Conservation (phyloP, 192 early-diverging fungal genomes). For the Gaertneriomyces semiglobifer region DNA sequence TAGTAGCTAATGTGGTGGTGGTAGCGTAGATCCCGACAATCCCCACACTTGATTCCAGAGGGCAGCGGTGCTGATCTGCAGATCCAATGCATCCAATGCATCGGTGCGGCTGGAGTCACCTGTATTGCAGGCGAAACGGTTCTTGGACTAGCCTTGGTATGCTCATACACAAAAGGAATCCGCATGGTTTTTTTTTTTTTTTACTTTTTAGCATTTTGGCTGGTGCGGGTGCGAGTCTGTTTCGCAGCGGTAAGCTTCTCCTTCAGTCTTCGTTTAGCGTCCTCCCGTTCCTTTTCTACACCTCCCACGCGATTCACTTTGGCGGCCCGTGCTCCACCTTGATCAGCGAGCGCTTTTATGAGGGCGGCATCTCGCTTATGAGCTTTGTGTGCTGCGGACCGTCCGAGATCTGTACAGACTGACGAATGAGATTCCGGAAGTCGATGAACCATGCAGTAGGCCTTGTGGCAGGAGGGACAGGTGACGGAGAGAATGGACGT, state of each 20-base stretch:
- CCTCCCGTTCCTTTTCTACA: constrained; percentile 20
- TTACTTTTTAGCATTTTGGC: constrained; percentile 1
- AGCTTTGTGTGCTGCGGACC: background rate
- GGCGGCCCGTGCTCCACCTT: background rate
- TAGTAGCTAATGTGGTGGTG: too few relatives aligned
- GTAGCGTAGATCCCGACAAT: too few relatives aligned
- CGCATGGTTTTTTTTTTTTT: background rate
- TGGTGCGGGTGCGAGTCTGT: background rate
- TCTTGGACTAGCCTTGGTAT: too few relatives aligned
- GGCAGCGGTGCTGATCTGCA: too few relatives aligned
- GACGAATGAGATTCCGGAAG: constrained; percentile 19
- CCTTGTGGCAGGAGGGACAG: too few relatives aligned
- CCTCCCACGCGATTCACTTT: background rate
- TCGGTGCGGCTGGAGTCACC: too few relatives aligned
- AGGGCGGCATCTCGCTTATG: constrained; percentile 17
- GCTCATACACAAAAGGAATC: background rate
- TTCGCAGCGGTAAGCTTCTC: constrained; percentile 9
- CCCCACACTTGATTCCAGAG: too few relatives aligned
- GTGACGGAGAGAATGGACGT: too few relatives aligned
- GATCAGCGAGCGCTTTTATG: constrained; percentile 2
- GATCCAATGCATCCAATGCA: too few relatives aligned
- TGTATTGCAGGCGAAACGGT: too few relatives aligned
- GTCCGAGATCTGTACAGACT: constrained; percentile 10
- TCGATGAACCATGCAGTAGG: constrained; percentile 1
- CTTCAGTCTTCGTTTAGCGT: constrained; percentile 19